Conservation (phyloP, 225 moss, liverwort and hornwort species). For the Climacium dendroides region DNA sequence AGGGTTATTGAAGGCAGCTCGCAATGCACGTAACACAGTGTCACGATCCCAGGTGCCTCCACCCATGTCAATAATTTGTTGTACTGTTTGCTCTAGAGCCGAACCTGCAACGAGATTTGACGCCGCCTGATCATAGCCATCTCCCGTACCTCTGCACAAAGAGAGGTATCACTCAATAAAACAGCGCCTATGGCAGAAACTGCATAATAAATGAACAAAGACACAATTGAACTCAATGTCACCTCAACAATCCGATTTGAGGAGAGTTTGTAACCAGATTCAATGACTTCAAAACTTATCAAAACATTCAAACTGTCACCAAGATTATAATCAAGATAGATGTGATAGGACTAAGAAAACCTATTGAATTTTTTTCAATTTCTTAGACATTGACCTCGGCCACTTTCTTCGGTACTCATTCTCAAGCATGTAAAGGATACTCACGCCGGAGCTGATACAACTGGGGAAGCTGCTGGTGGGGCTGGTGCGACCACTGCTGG, state of each 20-base stretch:
- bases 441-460: constrained; percentile 27
- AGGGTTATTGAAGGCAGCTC: constrained; percentile 93
- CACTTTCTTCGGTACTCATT: neutral
- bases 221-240: neutral
- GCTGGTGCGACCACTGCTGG: constrained; percentile 26
- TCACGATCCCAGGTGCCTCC: constrained; percentile 69
- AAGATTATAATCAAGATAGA: neutral
- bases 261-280: neutral
- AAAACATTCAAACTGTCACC: neutral
- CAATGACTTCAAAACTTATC: neutral
- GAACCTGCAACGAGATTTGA: constrained; percentile 83
- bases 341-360: neutral
- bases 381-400: neutral
- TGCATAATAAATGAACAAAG: neutral
- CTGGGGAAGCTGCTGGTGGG: constrained; percentile 17
- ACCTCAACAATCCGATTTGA: neutral
- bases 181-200: neutral
- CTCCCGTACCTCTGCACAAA: constrained; percentile 38
- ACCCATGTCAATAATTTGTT: constrained; percentile 83
- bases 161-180: neutral
- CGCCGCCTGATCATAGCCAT: constrained; percentile 80
- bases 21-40: constrained; percentile 41
- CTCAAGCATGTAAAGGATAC: neutral
- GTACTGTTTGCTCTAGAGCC: constrained; percentile 69
- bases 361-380: neutral